These are phyloP conservation scores for Citrullus amarus DNA, from an alignment of 306 rosid species.

Conservation along the genomic window DNA sequence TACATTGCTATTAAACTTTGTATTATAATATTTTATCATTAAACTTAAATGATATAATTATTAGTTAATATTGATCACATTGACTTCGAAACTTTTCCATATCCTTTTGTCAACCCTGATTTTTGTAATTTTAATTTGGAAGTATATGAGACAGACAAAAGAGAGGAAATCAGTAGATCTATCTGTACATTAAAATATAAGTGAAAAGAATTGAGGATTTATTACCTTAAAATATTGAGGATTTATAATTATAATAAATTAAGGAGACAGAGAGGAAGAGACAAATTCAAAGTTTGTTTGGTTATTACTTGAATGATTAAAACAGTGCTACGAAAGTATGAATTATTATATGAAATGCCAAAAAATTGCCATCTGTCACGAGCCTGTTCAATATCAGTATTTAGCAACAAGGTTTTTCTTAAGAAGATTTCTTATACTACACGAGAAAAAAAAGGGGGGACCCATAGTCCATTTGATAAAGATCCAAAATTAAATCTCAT, in stretches of 20 bases:
- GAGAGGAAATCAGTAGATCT: neutral
- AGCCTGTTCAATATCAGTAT: neutral
- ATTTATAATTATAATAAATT: neutral
- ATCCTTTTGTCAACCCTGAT: neutral
- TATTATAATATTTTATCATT: no score
- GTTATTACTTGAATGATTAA: neutral
- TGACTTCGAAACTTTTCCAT: neutral
- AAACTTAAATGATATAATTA: no score
- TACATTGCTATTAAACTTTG: no score
- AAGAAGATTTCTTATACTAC: no score
- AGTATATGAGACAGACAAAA: neutral
- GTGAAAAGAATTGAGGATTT: neutral
- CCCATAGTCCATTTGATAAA: no score
- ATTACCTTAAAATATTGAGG: no score
- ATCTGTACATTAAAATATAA: neutral
- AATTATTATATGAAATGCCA: neutral
- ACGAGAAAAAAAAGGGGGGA: no score
- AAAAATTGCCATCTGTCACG: slow-evolving; percentile 24
- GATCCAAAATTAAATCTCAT: no score
- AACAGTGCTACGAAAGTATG: neutral
- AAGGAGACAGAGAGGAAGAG: neutral
- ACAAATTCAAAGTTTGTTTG: neutral
- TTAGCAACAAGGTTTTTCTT: no score
- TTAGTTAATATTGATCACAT: neutral
- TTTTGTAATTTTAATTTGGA: neutral